phyloP scores from a whole-genome alignment of 139 green algal genomes.

The Deuterostichococcus epilithicus region DNA sequence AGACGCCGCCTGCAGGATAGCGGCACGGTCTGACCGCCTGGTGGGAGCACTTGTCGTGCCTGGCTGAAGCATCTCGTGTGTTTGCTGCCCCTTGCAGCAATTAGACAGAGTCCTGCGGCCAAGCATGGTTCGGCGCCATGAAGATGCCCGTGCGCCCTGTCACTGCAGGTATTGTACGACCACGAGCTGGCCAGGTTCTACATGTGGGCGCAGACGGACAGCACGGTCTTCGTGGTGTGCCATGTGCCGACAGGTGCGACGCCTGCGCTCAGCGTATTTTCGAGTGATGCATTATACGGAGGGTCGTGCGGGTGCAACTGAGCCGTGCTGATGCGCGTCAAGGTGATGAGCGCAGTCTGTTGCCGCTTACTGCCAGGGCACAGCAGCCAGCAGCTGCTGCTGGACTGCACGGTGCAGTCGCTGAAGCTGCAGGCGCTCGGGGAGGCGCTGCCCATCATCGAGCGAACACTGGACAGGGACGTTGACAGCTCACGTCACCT shows the following conservation, averaged over 20 bases:
- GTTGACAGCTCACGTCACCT: slow-evolving; percentile 35
- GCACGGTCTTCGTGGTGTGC: slow-evolving; percentile 51
- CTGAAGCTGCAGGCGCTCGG: slow-evolving; percentile 50
- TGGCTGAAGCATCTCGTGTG: too few relatives aligned
- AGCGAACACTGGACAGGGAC: slow-evolving; percentile 31
- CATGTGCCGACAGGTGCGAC: slow-evolving; percentile 59
- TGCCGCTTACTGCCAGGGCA: slow-evolving; percentile 31
- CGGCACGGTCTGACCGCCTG: slow-evolving; percentile 3
- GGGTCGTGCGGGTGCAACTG: too few relatives aligned
- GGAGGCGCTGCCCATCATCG: slow-evolving; percentile 51
- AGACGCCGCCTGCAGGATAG: slow-evolving; percentile 31
- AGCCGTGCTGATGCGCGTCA: too few relatives aligned
- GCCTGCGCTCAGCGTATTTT: too few relatives aligned
- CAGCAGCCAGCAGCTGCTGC: slow-evolving; percentile 39
- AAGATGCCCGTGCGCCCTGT: too few relatives aligned
- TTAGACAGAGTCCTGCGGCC: too few relatives aligned
- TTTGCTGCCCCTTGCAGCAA: too few relatives aligned
- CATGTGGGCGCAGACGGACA: slow-evolving; percentile 73
- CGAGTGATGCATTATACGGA: too few relatives aligned
- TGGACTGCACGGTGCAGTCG: slow-evolving; percentile 29
- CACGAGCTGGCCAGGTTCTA: slow-evolving; percentile 59
- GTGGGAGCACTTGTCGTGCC: slow-evolving; percentile 4
- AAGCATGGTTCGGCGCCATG: too few relatives aligned
- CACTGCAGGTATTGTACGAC: slow-evolving; percentile 44
- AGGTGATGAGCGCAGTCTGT: too few relatives aligned